Conservation (phyloP, 78 protist genomes). For the Pelomyxa schiedti region DNA sequence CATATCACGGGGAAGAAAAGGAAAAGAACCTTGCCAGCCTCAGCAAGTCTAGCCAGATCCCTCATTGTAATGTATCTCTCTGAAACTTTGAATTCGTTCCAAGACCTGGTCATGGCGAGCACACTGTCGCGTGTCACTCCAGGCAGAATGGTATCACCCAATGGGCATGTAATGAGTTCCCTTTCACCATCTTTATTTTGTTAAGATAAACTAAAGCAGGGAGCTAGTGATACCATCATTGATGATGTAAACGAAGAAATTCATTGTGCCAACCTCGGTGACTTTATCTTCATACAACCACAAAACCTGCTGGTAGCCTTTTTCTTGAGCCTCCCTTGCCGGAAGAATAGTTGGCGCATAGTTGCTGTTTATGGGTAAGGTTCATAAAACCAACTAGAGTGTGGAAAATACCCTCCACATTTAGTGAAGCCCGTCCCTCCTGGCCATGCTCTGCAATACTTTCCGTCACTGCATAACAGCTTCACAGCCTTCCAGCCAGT, state of each 20-base stretch:
- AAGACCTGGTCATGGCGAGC: slow-evolving; percentile 35
- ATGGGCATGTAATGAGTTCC: slow-evolving; percentile 76
- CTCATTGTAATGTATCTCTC: too few species aligned
- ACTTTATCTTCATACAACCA: slow-evolving; percentile 84
- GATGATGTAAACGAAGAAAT: slow-evolving; percentile 77
- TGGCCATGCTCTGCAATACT: slow-evolving; percentile 61
- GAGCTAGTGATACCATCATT: slow-evolving; percentile 56
- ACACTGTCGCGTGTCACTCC: slow-evolving; percentile 95
- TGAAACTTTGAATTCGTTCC: background rate
- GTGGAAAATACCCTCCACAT: slow-evolving; percentile 49
- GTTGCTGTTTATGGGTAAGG: slow-evolving; percentile 55
- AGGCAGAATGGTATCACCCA: slow-evolving; percentile 89
- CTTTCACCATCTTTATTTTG: background rate
- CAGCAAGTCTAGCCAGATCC: slow-evolving; percentile 62
- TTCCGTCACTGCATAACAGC: slow-evolving; percentile 65
- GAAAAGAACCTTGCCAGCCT: background rate
- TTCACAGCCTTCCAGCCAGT: slow-evolving; percentile 87
- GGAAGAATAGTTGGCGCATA: slow-evolving; percentile 89
- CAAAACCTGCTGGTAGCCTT: slow-evolving; percentile 88
- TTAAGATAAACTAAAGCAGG: background rate
- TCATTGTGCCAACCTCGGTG: slow-evolving; percentile 99
- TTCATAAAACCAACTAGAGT: background rate
- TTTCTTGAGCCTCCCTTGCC: slow-evolving; percentile 65
- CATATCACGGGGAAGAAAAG: slow-evolving; percentile 44
- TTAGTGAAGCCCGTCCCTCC: slow-evolving; percentile 72